Conservation (phyloP, 306 rosid species). For the Quercus engelmannii region DNA sequence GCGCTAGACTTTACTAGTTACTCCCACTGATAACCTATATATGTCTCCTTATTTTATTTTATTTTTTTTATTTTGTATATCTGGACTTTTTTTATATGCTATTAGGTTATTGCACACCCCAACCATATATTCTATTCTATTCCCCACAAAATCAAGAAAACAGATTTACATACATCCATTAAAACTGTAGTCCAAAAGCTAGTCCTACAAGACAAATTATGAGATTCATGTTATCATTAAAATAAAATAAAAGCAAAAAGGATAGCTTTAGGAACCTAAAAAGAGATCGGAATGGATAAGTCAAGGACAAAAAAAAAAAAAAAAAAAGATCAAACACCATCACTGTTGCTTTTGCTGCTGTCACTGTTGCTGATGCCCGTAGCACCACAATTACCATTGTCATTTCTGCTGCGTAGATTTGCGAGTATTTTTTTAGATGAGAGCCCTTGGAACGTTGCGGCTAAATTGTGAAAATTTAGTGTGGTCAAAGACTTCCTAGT, state of each 20-base stretch:
- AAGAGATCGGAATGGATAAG: not conserved
- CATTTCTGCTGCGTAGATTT: not conserved
- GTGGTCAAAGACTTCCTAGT: too few relatives aligned
- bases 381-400: not conserved
- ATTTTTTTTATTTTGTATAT: too few relatives aligned
- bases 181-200: not conserved
- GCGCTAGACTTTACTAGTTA: too few relatives aligned
- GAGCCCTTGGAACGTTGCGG: conserved; percentile 1
- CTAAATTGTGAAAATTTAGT: too few relatives aligned
- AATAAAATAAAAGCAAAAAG: not conserved
- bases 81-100: too few relatives aligned
- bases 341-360: not conserved
- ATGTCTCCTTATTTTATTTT: too few relatives aligned
- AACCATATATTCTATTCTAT: not conserved
- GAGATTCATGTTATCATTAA: not conserved
- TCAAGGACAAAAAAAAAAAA: not conserved
- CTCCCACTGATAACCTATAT: too few relatives aligned
- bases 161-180: not conserved
- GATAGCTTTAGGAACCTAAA: not conserved
- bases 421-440: conserved; percentile 21
- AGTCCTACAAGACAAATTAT: not conserved
- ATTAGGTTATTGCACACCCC: too few relatives aligned
- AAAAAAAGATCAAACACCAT: not conserved
- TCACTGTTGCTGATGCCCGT: not conserved
- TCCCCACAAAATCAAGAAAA: not conserved